Base-by-base conservation (phyloP, 257 asterid genomes). In the Craterostigma plantagineum region DNA sequence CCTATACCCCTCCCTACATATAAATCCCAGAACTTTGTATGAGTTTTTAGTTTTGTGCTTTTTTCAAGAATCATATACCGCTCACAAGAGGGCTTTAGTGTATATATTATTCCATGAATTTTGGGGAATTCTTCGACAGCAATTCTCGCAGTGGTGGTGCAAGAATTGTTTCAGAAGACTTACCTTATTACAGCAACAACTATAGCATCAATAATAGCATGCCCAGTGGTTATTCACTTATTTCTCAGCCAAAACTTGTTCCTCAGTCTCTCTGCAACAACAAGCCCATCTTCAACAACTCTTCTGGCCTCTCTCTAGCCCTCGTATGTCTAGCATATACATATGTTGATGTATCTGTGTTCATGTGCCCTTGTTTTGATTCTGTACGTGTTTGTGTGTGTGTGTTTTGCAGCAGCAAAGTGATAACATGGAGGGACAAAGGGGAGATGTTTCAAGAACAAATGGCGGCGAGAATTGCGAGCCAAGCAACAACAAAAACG, bases 271-370 rank as follows among this genome's bases (percentile, higher is more conserved):
- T 39, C 33, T 65, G 74, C 18, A n/a, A n/a, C n/a, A n/a, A n/a
- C n/a, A n/a, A n/a, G n/a, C n/a, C n/a, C n/a, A n/a, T n/a, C n/a
- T n/a, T n/a, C n/a, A n/a, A n/a, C n/a, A 23, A 23, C 63, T 73
- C 97, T 23, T 62, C 93, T 35, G 87, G 76, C 42, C 97, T 86
- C 62, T 81, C 97, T 40, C 86, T 86, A 6, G 94, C 92, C 12
- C 97, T 86, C 45, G 97, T 86, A 73, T 4, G 11, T 11, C n/a
- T 13, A 16, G 36, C 14, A n/a, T 0, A 8, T 30, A 9, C 8
- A 40, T 12, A 10, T 39, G 2, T 39, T 2, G 16, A 11, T 5
- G 33, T 14, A 9, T 7, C 33, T 33, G 30, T 18, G 43, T 14
- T 59, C 41, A 0, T 45, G 14, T 13, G 13, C 7, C 2, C 42